phyloP scores from a whole-genome alignment of 2,329 filamentous ascomycete species.

The Trichothecium roseum region DNA sequence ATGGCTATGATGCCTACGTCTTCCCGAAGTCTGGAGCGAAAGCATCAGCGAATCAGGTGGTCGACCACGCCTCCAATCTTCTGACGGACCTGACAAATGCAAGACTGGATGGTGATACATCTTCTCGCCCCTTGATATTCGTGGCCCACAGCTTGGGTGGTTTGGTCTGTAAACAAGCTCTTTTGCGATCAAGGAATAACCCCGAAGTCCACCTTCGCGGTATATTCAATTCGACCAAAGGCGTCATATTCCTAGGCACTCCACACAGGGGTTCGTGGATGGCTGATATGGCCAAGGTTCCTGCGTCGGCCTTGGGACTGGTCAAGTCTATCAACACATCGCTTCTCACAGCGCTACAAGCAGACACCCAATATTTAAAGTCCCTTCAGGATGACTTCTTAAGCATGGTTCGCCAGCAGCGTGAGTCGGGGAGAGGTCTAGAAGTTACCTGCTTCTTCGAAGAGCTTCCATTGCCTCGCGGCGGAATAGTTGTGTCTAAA shows the following conservation, averaged over 20 bases:
- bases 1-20: no score
- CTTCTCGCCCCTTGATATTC: conserved; percentile 20
- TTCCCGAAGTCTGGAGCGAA: no score
- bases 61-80: conserved; percentile 19
- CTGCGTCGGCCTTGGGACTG: conserved; percentile 15
- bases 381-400: conserved; percentile 14
- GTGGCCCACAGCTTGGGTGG: conserved; percentile 28
- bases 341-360: no score
- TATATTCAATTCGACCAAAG: conserved; percentile 15
- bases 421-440: conserved; percentile 7
- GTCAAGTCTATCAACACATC: conserved; percentile 19
- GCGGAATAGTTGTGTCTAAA: conserved; percentile 16
- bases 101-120: conserved; percentile 8
- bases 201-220: conserved; percentile 15
- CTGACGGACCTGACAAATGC: conserved; percentile 15
- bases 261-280: conserved; percentile 23
- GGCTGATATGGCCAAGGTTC: conserved; percentile 21
- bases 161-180: conserved; percentile 25
- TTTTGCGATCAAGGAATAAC: conserved; percentile 19
- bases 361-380: conserved; percentile 13
- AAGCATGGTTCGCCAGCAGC: conserved; percentile 13
- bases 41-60: conserved; percentile 14
- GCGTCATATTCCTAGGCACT: conserved; percentile 27
- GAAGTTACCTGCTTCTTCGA: conserved; percentile 24
- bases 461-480: conserved; percentile 15